Conservation (phyloP, 192 early-diverging fungal genomes). For the Entomortierella chlamydospora region DNA sequence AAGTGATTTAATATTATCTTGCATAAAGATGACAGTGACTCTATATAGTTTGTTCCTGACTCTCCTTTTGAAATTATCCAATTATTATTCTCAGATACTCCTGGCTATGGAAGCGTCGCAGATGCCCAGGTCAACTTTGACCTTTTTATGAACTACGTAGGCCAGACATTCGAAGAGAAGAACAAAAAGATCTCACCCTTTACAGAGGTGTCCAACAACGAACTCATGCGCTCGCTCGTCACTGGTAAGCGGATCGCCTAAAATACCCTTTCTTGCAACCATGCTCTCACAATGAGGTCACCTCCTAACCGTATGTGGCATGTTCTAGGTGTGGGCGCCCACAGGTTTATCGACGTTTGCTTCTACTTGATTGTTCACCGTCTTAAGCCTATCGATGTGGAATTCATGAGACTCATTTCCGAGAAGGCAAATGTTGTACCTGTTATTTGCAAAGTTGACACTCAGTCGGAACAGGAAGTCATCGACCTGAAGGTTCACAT, state of each 20-base stretch:
- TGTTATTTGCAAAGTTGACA: constrained; percentile 74
- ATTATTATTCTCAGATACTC: constrained; percentile 28
- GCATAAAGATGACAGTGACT: not conserved
- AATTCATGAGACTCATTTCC: constrained; percentile 70
- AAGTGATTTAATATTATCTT: not conserved
- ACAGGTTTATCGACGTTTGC: constrained; percentile 61
- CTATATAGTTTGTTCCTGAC: not conserved
- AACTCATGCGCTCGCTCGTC: constrained; percentile 50
- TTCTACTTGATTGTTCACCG: constrained; percentile 67
- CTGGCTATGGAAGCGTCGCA: constrained; percentile 48
- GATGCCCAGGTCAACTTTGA: constrained; percentile 53
- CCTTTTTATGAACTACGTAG: constrained; percentile 37
- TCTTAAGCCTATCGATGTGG: constrained; percentile 76
- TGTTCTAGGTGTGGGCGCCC: constrained; percentile 46
- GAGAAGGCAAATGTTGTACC: constrained; percentile 73
- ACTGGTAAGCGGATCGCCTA: constrained; percentile 25
- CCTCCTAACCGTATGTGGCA: no score
- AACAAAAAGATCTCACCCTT: constrained; percentile 52
- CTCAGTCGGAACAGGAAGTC: constrained; percentile 62
- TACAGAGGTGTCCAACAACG: constrained; percentile 46
- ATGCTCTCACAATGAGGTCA: no score
- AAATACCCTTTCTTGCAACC: not conserved
- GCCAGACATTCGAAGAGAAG: constrained; percentile 51
- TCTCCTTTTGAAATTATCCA: not conserved
- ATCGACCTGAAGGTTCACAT: constrained; percentile 64